These are phyloP conservation scores for Aciculosporium take DNA, from an alignment of 2,329 filamentous ascomycete genomes.

Conservation along the genomic window DNA sequence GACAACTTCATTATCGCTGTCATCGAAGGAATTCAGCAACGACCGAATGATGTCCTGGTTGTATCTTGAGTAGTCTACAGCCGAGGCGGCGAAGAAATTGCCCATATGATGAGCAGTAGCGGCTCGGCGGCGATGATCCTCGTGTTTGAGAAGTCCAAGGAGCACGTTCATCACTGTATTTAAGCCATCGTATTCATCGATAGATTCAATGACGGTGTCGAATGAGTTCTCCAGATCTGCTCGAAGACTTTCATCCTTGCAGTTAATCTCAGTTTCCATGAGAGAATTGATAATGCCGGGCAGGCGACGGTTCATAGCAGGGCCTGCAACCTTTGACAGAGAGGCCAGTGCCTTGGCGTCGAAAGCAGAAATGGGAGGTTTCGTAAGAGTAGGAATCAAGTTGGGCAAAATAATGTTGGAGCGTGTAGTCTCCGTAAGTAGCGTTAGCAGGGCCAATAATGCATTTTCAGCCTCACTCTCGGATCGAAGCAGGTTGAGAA, in stretches of 20 bases:
- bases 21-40: constrained; percentile 82
- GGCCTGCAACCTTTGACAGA: constrained; percentile 76
- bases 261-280: constrained; percentile 79
- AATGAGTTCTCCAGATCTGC: constrained; percentile 67
- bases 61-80: constrained; percentile 87
- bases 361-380: constrained; percentile 81
- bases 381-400: constrained; percentile 82
- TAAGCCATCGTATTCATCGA: constrained; percentile 90
- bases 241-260: constrained; percentile 58
- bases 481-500: constrained; percentile 76
- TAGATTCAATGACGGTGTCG: constrained; percentile 77
- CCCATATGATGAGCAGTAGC: constrained; percentile 66
- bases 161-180: constrained; percentile 94
- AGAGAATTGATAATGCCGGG: constrained; percentile 85
- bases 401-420: constrained; percentile 96
- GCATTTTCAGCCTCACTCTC: constrained; percentile 85
- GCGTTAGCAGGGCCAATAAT: constrained; percentile 77
- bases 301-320: constrained; percentile 79
- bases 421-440: constrained; percentile 83
- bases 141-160: constrained; percentile 74
- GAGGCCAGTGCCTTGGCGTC: constrained; percentile 91
- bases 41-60: constrained; percentile 89
- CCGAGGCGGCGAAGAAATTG: constrained; percentile 68
- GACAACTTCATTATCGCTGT: constrained; percentile 68
- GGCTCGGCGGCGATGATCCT: constrained; percentile 75